phyloP scores from a whole-genome alignment of 495 filamentous ascomycete genomes.

The Jackrogersella minutella region DNA sequence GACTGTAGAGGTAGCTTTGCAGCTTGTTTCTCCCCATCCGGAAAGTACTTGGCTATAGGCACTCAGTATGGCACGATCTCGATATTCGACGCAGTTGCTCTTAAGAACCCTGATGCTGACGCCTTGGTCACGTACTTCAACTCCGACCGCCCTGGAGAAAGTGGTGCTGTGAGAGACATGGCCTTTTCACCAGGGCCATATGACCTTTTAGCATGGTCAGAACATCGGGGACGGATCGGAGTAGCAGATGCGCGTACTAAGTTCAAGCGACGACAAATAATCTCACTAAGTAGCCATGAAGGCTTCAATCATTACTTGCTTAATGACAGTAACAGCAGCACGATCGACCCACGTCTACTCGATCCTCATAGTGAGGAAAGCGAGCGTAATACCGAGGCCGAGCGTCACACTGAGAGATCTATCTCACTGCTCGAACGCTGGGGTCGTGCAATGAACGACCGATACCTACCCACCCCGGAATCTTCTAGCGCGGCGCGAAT shows the following conservation, averaged over 20 bases:
- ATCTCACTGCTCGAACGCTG: constrained; percentile 41
- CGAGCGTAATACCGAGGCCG: constrained; percentile 43
- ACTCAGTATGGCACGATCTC: constrained; percentile 66
- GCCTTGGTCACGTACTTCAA: constrained; percentile 55
- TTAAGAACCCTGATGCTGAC: constrained; percentile 49
- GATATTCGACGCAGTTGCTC: constrained; percentile 54
- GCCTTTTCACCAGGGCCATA: constrained; percentile 87
- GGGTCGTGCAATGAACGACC: constrained; percentile 21
- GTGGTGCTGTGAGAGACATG: constrained; percentile 89
- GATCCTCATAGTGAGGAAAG: constrained; percentile 49
- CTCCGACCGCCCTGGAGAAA: constrained; percentile 66
- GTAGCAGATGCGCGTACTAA: constrained; percentile 83
- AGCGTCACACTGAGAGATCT: constrained; percentile 1
- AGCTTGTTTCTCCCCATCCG: constrained; percentile 60
- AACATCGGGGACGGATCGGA: constrained; percentile 84
- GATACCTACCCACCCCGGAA: constrained; percentile 38
- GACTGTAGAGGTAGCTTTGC: constrained; percentile 65
- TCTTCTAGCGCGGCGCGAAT: constrained; percentile 36
- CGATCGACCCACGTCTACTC: constrained; percentile 60
- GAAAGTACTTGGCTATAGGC: constrained; percentile 61
- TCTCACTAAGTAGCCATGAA: constrained; percentile 68
- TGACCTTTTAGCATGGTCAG: constrained; percentile 93
- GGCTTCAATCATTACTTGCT: constrained; percentile 60
- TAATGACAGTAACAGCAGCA: constrained; percentile 47
- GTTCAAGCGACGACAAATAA: constrained; percentile 77